phyloP scores from a whole-genome alignment of 345 rosid species.

The Cardamine resedifolia region DNA sequence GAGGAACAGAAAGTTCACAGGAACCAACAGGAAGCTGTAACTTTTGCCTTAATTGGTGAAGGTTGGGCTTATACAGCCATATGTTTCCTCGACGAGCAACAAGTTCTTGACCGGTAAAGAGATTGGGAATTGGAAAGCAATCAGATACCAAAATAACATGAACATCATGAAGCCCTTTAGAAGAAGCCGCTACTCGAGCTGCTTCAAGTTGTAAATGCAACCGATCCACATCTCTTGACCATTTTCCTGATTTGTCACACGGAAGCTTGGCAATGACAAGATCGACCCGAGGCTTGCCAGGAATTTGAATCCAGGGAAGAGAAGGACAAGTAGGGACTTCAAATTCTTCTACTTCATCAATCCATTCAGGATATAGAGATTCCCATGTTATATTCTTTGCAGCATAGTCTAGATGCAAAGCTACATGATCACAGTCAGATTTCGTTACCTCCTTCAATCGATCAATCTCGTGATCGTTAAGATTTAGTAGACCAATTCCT shows the following conservation, averaged over 20 bases:
- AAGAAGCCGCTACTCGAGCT: slow-evolving; percentile 75
- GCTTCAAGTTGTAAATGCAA: slow-evolving; percentile 84
- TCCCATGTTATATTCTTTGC: slow-evolving; percentile 67
- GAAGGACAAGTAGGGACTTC: slow-evolving; percentile 82
- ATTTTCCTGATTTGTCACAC: slow-evolving; percentile 56
- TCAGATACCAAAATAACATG: slow-evolving; percentile 66
- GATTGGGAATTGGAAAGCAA: slow-evolving; percentile 76
- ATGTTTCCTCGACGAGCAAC: slow-evolving; percentile 51
- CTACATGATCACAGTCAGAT: slow-evolving; percentile 62
- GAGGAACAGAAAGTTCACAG: slow-evolving; percentile 86
- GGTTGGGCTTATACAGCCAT: slow-evolving; percentile 80
- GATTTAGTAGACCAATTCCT: slow-evolving; percentile 76
- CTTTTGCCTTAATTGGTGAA: slow-evolving; percentile 60
- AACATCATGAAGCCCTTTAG: slow-evolving; percentile 71
- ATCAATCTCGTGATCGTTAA: slow-evolving; percentile 57
- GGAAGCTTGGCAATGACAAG: slow-evolving; percentile 81
- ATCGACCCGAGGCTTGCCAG: slow-evolving; percentile 76
- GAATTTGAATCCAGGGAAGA: slow-evolving; percentile 61
- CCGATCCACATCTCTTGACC: slow-evolving; percentile 87
- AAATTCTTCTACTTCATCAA: slow-evolving; percentile 85
- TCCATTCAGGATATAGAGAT: slow-evolving; percentile 86
- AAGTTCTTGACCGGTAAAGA: slow-evolving; percentile 79
- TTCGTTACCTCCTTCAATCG: slow-evolving; percentile 51
- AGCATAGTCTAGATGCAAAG: slow-evolving; percentile 49
- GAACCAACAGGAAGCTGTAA: slow-evolving; percentile 77